Evolutionary conservation across 768 basidiomycete genomes (phyloP), one percentile per base, ranked within the genome.

Genomic region (Dioszegia hungarica): DNA sequence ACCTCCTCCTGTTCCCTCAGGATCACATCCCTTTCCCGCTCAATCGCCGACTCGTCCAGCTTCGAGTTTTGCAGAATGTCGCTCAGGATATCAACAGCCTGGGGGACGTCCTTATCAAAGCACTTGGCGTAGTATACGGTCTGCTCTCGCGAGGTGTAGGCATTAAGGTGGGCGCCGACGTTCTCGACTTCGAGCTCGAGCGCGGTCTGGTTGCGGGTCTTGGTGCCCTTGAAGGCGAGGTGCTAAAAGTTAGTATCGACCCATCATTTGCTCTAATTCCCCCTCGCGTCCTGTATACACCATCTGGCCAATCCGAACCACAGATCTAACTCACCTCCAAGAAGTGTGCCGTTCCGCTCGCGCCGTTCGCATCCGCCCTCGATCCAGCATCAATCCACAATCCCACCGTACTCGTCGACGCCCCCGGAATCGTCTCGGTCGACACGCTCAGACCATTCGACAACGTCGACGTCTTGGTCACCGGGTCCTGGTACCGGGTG

Each of bases 311-410:
- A 43, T 5, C 2, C 41, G n/a, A n/a, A n/a, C 19, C 8, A 19
- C 24, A 11, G 24, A 22, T 20, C 24, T 19, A 15, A 68, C 73
- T 63, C 59, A 75, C 73, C 78, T 99, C 95, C 59, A 98, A 84
- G 82, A 99, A 99, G 80, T 98, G 95, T 41, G 95, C 95, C 10
- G 91, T 92, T 49, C 95, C 95, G 67, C 87, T 93, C 36, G 90
- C 94, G 78, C 85, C 84, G 79, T 90, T 87, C 44, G 88, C 94
- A 83, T 99, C 95, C 57, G 92, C 93, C 54, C 95, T 84, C 62
- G 90, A 92, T 63, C 95, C 95, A 57, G 95, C 94, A 75, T 98
- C 94, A 69, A 99, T 94, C 92, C 92, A 99, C 59, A 98, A 87
- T 61, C 95, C 95, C 33, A 97, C 91, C n/a, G 94, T 99, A 6